These are phyloP conservation scores for Tetrapyrgos nigripes DNA, from an alignment of 1,284 basidiomycete genomes.

Conservation along the genomic window DNA sequence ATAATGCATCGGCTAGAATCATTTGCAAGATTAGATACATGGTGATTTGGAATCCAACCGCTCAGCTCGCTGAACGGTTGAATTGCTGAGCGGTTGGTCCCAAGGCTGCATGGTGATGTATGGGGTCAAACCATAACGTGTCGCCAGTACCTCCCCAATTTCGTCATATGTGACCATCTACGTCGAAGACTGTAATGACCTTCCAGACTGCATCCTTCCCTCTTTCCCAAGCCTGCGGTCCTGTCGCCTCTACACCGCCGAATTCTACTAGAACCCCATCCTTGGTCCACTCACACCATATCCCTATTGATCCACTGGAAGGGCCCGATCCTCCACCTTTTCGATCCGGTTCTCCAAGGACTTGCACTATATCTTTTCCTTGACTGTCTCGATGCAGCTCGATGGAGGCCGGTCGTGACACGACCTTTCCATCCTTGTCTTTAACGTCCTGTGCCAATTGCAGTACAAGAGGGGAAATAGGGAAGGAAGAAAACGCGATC, in stretches of 20 bases:
- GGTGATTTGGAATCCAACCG: no score
- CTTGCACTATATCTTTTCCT: constrained; percentile 78
- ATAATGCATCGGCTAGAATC: no score
- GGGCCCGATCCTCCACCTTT: constrained; percentile 88
- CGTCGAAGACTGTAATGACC: constrained; percentile 69
- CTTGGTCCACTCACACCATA: constrained; percentile 91
- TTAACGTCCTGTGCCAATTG: constrained; percentile 42
- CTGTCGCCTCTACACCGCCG: constrained; percentile 75
- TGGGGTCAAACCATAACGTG: no score
- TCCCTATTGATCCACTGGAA: constrained; percentile 82
- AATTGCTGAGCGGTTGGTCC: no score
- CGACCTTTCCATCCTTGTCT: constrained; percentile 42
- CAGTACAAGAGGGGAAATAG: constrained; percentile 53
- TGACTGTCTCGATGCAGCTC: constrained; percentile 57
- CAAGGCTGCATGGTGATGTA: no score
- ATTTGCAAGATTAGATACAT: no score
- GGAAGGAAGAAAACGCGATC: constrained; percentile 60
- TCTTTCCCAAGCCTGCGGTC: constrained; percentile 84
- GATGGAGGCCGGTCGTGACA: constrained; percentile 46
- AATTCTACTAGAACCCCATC: constrained; percentile 86
- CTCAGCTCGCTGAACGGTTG: no score
- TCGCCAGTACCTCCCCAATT: no score
- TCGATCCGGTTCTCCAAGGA: constrained; percentile 82
- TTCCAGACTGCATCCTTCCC: constrained; percentile 83
- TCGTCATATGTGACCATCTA: constrained; percentile 22